These are phyloP conservation scores for Fusarium sp. DNA, from an alignment of 2,329 filamentous ascomycete genomes.

Conservation along the genomic window DNA sequence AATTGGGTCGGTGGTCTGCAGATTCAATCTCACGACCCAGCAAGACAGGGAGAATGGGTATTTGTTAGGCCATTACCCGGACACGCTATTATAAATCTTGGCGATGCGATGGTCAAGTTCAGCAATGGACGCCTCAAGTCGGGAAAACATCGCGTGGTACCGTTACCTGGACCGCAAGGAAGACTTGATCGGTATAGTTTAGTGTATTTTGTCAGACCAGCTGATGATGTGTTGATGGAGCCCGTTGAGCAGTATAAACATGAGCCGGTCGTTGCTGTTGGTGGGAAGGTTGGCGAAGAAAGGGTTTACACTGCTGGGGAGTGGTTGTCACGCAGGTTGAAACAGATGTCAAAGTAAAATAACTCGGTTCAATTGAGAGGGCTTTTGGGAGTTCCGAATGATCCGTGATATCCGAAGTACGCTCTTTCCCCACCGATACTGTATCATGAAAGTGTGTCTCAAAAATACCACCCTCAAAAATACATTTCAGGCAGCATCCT, in stretches of 20 bases:
- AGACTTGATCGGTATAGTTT: not conserved
- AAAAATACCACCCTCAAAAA: too few species aligned
- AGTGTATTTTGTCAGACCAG: not conserved
- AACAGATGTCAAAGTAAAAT: not conserved
- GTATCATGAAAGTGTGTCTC: too few species aligned
- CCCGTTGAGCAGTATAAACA: not conserved
- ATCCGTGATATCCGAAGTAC: too few species aligned
- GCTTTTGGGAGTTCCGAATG: too few species aligned
- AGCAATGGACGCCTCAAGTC: not conserved
- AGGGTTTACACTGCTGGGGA: not conserved
- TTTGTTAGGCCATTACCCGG: not conserved
- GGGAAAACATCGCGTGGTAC: accelerated
- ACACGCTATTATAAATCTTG: not conserved
- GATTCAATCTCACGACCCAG: not conserved
- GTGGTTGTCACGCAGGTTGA: not conserved
- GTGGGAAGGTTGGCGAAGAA: not conserved
- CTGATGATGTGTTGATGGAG: not conserved
- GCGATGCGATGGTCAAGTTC: not conserved
- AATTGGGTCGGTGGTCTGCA: not conserved
- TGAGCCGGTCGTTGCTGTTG: not conserved
- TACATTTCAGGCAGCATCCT: too few species aligned
- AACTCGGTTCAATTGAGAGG: not conserved
- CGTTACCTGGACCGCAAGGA: not conserved
- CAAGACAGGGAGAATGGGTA: not conserved
- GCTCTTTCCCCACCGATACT: too few species aligned